Conservation (phyloP, 345 rosid species). For the Erucastrum elatum region DNA sequence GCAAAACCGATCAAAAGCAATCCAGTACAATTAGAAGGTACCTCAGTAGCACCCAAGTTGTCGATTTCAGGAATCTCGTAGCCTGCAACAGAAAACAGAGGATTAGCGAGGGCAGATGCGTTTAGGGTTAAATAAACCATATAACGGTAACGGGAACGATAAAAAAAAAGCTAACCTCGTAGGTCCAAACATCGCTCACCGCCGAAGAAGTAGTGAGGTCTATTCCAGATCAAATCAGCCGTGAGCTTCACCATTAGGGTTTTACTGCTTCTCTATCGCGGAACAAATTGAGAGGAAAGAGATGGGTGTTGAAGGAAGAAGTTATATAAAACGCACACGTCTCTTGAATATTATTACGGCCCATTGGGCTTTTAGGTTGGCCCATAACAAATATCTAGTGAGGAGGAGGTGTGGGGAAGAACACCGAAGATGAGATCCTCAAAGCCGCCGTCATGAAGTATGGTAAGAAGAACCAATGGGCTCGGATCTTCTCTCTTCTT, state of each 20-base stretch:
- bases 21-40: slow-evolving; percentile 25
- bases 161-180: slow-evolving; percentile 54
- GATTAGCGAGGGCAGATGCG: slow-evolving; percentile 9
- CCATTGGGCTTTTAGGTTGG: slow-evolving; percentile 15
- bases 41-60: slow-evolving; percentile 99
- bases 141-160: slow-evolving; percentile 1
- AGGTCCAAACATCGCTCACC: slow-evolving; percentile 96
- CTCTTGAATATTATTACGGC: not conserved
- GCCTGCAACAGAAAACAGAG: slow-evolving; percentile 43
- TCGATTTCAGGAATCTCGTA: slow-evolving; percentile 96
- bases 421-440: slow-evolving; percentile 99
- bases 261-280: slow-evolving; percentile 10
- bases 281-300: slow-evolving; percentile 7
- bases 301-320: slow-evolving; percentile 9
- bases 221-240: slow-evolving; percentile 96
- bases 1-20: not conserved
- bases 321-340: too few species aligned
- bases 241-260: slow-evolving; percentile 91
- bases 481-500: slow-evolving; percentile 86
- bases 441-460: slow-evolving; percentile 99
- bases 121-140: slow-evolving; percentile 27
- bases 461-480: slow-evolving; percentile 92
- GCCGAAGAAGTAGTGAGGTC: slow-evolving; percentile 94
- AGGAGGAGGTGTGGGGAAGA: slow-evolving; percentile 98
- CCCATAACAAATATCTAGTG: not conserved